Evolutionary conservation across 2,329 filamentous ascomycete genomes (phyloP).

Genomic region (Fusarium continuum): DNA sequence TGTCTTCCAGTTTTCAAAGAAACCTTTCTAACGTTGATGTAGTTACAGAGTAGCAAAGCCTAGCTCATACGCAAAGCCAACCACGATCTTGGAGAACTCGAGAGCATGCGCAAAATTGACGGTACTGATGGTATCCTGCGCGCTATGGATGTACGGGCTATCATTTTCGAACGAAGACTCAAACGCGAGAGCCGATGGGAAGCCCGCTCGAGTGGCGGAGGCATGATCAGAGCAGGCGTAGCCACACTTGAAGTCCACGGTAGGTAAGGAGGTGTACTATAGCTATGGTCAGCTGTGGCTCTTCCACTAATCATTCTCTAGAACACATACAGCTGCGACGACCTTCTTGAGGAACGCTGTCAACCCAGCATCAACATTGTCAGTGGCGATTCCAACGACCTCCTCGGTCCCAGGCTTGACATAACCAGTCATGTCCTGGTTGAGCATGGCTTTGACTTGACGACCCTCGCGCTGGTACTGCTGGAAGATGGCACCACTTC

Average conservation of each 20-base stretch:
- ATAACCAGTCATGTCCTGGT: conserved; percentile 58
- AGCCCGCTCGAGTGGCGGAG: conserved; percentile 72
- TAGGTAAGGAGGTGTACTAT: conserved; percentile 51
- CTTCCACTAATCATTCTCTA: accelerated
- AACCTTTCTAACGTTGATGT: too few species aligned
- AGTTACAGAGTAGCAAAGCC: conserved; percentile 59
- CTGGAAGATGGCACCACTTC: conserved; percentile 66
- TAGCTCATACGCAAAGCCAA: conserved; percentile 59
- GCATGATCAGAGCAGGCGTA: conserved; percentile 69
- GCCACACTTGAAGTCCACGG: conserved; percentile 60
- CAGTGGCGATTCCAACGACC: conserved; percentile 51
- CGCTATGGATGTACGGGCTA: conserved; percentile 78
- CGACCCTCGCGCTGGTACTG: conserved; percentile 47
- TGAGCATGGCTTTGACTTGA: conserved; percentile 54
- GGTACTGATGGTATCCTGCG: conserved; percentile 75
- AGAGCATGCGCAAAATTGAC: conserved; percentile 73
- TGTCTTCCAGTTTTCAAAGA: too few species aligned
- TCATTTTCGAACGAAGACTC: conserved; percentile 67
- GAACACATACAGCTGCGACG: conserved; percentile 39
- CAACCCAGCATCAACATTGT: conserved; percentile 50
- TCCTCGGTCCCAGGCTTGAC: conserved; percentile 43
- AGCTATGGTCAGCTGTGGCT: not conserved
- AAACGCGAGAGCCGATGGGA: conserved; percentile 71
- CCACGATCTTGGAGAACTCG: conserved; percentile 65
- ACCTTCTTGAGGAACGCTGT: conserved; percentile 52